Conservation (phyloP, 1,139 yeast genomes). For the Arxiozyma slooffiae region DNA sequence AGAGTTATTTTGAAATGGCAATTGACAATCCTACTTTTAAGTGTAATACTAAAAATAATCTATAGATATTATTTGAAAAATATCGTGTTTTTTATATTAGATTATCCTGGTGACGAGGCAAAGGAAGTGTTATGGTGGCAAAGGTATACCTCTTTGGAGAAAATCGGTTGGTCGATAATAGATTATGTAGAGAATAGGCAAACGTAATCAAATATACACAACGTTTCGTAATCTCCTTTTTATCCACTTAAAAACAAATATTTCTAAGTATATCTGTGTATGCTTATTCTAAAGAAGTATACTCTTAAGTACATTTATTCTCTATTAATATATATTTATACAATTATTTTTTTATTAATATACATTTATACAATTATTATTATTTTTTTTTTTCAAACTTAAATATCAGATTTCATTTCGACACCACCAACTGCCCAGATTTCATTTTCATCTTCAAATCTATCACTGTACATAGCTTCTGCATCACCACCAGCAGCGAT, state of each 20-base stretch:
- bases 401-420: conserved; percentile 31
- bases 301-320: background rate
- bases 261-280: no score
- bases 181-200: conserved; percentile 15
- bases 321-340: background rate
- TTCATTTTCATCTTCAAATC: conserved; percentile 76
- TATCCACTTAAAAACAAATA: no score
- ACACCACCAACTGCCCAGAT: conserved; percentile 81
- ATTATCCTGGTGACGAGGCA: conserved; percentile 13
- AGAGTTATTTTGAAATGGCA: conserved; percentile 6
- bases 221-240: background rate
- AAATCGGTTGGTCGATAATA: conserved; percentile 18
- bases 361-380: background rate
- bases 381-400: background rate
- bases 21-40: conserved; percentile 9
- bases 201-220: background rate
- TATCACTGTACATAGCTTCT: conserved; percentile 74
- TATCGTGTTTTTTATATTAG: conserved; percentile 12
- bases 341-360: background rate
- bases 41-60: conserved; percentile 9
- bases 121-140: conserved; percentile 24
- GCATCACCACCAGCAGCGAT: conserved; percentile 85
- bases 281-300: background rate
- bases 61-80: conserved; percentile 2
- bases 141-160: conserved; percentile 14